Percentiles rank a stretch among this genome's conserved stretches.
Conservation (phyloP, 2,329 filamentous ascomycete species). For the Tolypocladium sp. region DNA sequence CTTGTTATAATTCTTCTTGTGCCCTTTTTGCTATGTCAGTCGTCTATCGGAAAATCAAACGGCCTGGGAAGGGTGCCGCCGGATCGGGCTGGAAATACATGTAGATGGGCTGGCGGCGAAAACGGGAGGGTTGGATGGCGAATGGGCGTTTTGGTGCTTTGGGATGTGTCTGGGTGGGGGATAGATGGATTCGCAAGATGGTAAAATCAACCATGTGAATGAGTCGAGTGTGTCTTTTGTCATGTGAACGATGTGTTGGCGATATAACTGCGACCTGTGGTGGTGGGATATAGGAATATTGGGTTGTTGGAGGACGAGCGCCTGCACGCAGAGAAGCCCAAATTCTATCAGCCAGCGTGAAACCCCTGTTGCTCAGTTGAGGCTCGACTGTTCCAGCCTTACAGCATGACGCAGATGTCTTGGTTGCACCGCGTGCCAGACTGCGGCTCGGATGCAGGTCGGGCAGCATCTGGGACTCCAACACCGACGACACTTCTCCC, state of each 20-base stretch:
- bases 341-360: too few species aligned
- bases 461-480: too few species aligned
- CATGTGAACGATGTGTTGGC: too few species aligned
- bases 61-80: neutral
- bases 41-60: neutral
- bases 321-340: too few species aligned
- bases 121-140: neutral
- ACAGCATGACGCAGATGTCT: neutral
- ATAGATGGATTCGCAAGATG: neutral
- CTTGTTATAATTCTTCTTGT: too few species aligned
- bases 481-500: too few species aligned
- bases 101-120: neutral
- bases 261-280: too few species aligned
- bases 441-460: neutral
- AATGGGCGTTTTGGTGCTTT: neutral
- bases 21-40: neutral
- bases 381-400: too few species aligned
- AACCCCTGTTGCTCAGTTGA: too few species aligned
- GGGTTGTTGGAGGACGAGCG: too few species aligned
- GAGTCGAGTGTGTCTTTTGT: neutral
- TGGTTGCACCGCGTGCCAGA: neutral
- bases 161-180: neutral
- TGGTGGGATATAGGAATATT: too few species aligned
- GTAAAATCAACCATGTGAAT: neutral
- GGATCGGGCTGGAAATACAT: neutral